Conservation (phyloP, 768 basidiomycete species). For the Boletus patriciae region DNA sequence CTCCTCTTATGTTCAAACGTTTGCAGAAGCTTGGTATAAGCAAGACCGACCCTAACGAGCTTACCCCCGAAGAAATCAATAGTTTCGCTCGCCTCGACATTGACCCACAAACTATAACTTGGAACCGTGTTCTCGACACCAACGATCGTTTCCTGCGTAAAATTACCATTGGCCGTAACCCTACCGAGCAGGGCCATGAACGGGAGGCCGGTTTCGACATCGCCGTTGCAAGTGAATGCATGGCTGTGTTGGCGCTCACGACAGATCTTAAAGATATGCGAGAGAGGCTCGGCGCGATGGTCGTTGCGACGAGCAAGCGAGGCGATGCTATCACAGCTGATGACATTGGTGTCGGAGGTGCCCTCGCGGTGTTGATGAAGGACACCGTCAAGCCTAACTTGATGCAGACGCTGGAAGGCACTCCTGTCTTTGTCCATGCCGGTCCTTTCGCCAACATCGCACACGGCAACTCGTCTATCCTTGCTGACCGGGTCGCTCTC, state of each 20-base stretch:
- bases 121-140: constrained; percentile 96
- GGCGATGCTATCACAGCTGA: constrained; percentile 95
- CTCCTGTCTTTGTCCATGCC: constrained; percentile 98
- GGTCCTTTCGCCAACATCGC: constrained; percentile 99
- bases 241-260: constrained; percentile 94
- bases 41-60: constrained; percentile 88
- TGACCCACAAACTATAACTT: constrained; percentile 88
- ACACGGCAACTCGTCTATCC: constrained; percentile 96
- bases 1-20: constrained; percentile 94
- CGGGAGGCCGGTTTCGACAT: constrained; percentile 95
- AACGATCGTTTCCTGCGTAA: constrained; percentile 97
- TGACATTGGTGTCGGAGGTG: constrained; percentile 93
- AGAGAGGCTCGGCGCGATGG: constrained; percentile 91
- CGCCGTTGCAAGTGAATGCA: constrained; percentile 94
- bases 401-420: constrained; percentile 98
- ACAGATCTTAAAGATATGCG: constrained; percentile 91
- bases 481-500: constrained; percentile 95
- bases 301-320: constrained; percentile 88
- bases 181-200: constrained; percentile 87
- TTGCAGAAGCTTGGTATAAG: constrained; percentile 92
- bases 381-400: constrained; percentile 99
- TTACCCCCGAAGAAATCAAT: constrained; percentile 90
- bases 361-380: constrained; percentile 96
- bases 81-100: constrained; percentile 91
- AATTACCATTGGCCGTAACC: constrained; percentile 86